A percentile compares a stretch with the other conserved stretches of the same genome.
Conservation (phyloP, 306 rosid genomes). For the Ormosia semicastrata region DNA sequence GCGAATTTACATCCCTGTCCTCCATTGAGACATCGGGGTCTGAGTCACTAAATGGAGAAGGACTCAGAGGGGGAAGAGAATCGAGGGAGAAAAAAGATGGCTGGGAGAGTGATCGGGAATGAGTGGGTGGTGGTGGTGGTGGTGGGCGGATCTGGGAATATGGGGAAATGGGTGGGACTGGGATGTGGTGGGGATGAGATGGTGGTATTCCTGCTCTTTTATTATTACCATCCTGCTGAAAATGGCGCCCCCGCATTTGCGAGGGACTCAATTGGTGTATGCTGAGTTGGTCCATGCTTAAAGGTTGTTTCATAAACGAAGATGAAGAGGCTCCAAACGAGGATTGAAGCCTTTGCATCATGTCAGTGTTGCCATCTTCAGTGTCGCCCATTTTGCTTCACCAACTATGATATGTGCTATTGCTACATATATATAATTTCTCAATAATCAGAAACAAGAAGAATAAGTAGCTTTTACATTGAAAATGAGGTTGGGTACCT, state of each 20-base stretch:
- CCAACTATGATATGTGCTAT: too few species aligned
- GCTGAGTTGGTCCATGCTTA: slow-evolving; percentile 62
- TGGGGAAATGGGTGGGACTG: slow-evolving; percentile 71
- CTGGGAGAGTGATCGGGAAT: slow-evolving; percentile 88
- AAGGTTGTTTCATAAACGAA: slow-evolving; percentile 51
- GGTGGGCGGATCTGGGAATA: slow-evolving; percentile 87
- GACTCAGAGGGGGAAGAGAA: slow-evolving; percentile 83
- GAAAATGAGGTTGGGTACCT: too few species aligned
- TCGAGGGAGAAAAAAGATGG: slow-evolving; percentile 72
- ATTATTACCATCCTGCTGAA: slow-evolving; percentile 32
- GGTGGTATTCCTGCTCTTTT: slow-evolving; percentile 74
- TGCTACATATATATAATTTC: too few species aligned
- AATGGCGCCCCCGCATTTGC: slow-evolving; percentile 58
- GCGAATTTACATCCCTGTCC: slow-evolving; percentile 67
- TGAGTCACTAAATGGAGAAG: slow-evolving; percentile 73
- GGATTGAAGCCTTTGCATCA: slow-evolving; percentile 71
- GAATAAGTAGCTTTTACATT: too few species aligned
- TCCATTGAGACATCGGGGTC: slow-evolving; percentile 75
- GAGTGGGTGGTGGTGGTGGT: slow-evolving; percentile 34
- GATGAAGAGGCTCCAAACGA: slow-evolving; percentile 67
- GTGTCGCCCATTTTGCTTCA: slow-evolving; percentile 60
- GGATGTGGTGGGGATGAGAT: slow-evolving; percentile 79
- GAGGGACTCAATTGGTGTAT: slow-evolving; percentile 60
- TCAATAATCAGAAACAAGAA: too few species aligned
- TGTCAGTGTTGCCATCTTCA: slow-evolving; percentile 62